phyloP scores from a whole-genome alignment of 768 basidiomycete species.

The Flagelloscypha sp. region DNA sequence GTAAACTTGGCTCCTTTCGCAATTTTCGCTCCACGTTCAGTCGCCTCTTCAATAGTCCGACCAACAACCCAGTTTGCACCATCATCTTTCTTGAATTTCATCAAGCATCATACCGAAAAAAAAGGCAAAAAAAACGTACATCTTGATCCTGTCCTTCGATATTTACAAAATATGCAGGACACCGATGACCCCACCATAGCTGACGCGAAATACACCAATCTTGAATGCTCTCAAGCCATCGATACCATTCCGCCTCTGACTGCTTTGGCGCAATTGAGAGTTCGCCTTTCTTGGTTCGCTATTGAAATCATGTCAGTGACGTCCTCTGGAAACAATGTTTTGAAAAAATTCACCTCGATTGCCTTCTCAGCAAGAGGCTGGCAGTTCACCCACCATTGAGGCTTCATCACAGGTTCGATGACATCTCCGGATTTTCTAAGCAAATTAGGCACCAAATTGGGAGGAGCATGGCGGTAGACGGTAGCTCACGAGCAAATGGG shows the following conservation, averaged over 20 bases:
- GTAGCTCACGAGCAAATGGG: constrained; percentile 83
- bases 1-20: constrained; percentile 62
- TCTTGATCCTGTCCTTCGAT: constrained; percentile 72
- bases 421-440: constrained; percentile 90
- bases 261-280: constrained; percentile 73
- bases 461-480: not conserved
- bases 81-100: constrained; percentile 42
- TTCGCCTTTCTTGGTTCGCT: constrained; percentile 89
- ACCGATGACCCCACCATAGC: constrained; percentile 98
- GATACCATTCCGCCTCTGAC: constrained; percentile 91
- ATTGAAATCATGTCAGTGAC: constrained; percentile 2
- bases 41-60: constrained; percentile 68
- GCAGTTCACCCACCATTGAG: constrained; percentile 99
- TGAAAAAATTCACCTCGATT: constrained; percentile 51
- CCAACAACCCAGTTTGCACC: constrained; percentile 91
- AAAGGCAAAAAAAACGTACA: constrained; percentile 29
- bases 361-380: constrained; percentile 86
- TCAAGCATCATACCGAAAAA: not conserved
- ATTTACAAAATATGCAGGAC: constrained; percentile 87
- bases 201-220: constrained; percentile 99
- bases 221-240: constrained; percentile 91
- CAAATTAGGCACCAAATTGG: constrained; percentile 4
- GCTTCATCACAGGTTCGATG: constrained; percentile 91
- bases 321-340: not conserved
- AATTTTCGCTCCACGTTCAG: constrained; percentile 58